Base-by-base conservation (phyloP, 768 basidiomycete genomes). In the Auricularia heimuer region DNA sequence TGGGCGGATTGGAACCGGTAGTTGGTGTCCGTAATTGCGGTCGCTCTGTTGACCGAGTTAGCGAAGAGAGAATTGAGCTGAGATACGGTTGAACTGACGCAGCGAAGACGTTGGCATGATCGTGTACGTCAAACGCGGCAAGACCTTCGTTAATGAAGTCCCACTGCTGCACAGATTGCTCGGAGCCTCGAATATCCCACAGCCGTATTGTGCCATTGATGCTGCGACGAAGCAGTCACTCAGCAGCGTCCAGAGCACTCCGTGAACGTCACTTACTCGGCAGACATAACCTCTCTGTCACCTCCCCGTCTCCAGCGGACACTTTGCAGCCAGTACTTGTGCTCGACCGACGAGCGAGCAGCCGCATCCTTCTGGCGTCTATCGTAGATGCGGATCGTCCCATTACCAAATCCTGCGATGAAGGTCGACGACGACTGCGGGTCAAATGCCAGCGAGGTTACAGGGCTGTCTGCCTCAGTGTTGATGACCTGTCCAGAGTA, bases 341-440 rank as follows among this genome's bases (percentile, higher is more conserved):
- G 95, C 62, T 83, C 82, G 36, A 86, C 84, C 72, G 90, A 95
- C 2, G 84, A 84, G 62, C 89, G 80, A 18, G 97, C 85, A 18
- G 96, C 86, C 3, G 92, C 86, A 65, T 93, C 87, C 7, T 93
- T 88, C 67, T 88, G 85, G n/a, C 97, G 85, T 39, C 90, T 87
- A 77, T 99, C 97, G 75, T 94, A 98, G 2, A 97, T 79, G 70
- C 90, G 88, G 63, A 98, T 83, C 3, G 82, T 81, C 11, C 97
- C 97, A 74, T 98, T 94, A 16, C 90, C 97, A 73, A 98, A 98
- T 65, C 94, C 88, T 8, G 93, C 90, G 14, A 91, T 80, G 75
- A 98, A 94, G 2, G 87, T 86, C 65, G 90, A 86, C 18, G 89
- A 86, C 0, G 86, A 82, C 14, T 86, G 85, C 56, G 83, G 79